A percentile compares a stretch with the other conserved stretches of the same genome.
phyloP scores from a whole-genome alignment of 371 early-diverging fungal species.

The Thermomucor indicae-seudaticae region DNA sequence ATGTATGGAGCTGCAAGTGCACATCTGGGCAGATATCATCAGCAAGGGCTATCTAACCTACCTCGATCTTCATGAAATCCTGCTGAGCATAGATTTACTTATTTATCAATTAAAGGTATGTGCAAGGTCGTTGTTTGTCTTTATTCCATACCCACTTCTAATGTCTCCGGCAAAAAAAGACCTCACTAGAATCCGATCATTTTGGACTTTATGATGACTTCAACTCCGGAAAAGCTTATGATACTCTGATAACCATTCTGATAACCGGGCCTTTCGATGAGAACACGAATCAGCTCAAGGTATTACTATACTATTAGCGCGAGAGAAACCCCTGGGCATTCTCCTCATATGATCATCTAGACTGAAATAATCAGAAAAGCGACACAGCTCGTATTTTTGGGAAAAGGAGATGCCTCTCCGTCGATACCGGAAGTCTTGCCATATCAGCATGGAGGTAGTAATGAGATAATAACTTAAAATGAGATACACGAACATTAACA shows the following conservation, averaged over 20 bases:
- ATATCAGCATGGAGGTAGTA: constrained; percentile 48
- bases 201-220: constrained; percentile 43
- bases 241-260: constrained; percentile 30
- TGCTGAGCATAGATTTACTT: constrained; percentile 16
- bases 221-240: constrained; percentile 33
- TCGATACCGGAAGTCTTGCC: constrained; percentile 48
- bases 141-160: background rate
- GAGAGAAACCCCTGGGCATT: no score
- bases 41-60: constrained; percentile 12
- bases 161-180: background rate
- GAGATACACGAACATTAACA: background rate
- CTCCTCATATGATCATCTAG: constrained; percentile 19
- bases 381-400: constrained; percentile 46
- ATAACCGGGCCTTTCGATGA: constrained; percentile 34
- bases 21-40: constrained; percentile 25
- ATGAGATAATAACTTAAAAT: background rate
- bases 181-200: constrained; percentile 22
- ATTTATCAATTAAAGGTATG: constrained; percentile 20
- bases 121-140: background rate
- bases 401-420: constrained; percentile 42
- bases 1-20: constrained; percentile 18
- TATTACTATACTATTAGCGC: background rate
- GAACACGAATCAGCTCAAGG: constrained; percentile 33
- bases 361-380: constrained; percentile 37
- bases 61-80: constrained; percentile 18